Evolutionary conservation across 768 basidiomycete genomes (phyloP), one percentile per base, ranked within the genome.

Genomic region (Leccinum imitatum): DNA sequence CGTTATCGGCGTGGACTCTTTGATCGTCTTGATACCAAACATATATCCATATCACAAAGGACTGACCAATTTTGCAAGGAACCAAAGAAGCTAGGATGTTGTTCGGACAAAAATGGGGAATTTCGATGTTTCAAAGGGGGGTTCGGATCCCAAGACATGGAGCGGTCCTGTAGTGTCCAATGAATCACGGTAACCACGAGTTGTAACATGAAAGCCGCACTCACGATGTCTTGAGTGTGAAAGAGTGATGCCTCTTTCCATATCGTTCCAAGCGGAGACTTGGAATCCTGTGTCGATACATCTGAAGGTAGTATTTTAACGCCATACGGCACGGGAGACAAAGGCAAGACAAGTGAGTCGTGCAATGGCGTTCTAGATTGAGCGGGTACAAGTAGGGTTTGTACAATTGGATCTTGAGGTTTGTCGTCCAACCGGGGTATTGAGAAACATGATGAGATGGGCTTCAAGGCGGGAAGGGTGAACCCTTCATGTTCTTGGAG

Each of bases 381-480:
- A 33, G 21, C 17, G 14, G 46, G 50, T 25, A 37, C 73, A 62
- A 78, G 79, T 23, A 90, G 61, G 17, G 78, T 74, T 47, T 88
- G 85, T 71, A 91, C 76, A 62, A 91, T 90, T 2, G 90, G 90
- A 69, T 93, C 86, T 68, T 91, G 90, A 3, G 90, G 90, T 63
- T 82, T 84, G 59, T 91, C 82, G n/a, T 79, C 74, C 50, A 93
- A 73, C n/a, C 65, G 72, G 10, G 89, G 86, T n/a, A 90, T 77
- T 57, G 81, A 85, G 71, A 91, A 91, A 14, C 61, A 71, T 1
- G 82, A 77, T 15, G 71, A 63, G 48, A 85, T 69, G 6, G 75
- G 73, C 9, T 80, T 72, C 21, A 85, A 72, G 21, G 15, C n/a
- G 6, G 64, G 63, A 31, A 73, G 63, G 1, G 39, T 39, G 37